Evolutionary conservation across 1,284 basidiomycete genomes (phyloP), one percentile per base, ranked within the genome.

Genomic region (Apiotrichum gracile): DNA sequence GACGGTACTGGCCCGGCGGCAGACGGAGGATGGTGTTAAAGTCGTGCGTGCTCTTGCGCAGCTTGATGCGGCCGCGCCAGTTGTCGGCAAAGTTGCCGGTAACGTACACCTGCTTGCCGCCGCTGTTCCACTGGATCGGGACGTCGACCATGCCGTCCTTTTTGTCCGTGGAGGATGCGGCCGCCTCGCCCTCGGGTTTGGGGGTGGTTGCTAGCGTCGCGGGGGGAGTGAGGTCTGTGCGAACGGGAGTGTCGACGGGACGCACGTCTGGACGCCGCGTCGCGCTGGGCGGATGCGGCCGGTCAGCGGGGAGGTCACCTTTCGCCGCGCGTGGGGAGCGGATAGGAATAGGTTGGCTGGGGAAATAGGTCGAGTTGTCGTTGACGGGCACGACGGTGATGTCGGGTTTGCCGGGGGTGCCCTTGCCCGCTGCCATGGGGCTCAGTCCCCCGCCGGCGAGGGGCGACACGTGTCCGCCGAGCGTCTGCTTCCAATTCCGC

Each of bases 1-100:
- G 82, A 57, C 94, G 88, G 70, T 98, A 93, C 2, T 92, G 93
- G 22, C 94, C 96, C 0, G 93, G 91, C 14, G 85, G 83, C 4
- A 96, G 81, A 17, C 76, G 71, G 38, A 81, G 68, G 31, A 78
- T 67, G 0, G 70, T 69, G 55, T 69, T 67, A 47, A 79, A 79
- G 57, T 78, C 77, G 49, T 77, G 72, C n/a, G 72, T 73, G 52
- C 73, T 74, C 55, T 72, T 73, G 59, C 72, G 72, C 47, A 80
- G 61, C 68, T 78, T 78, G 57, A 79, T 73, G 57, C 80, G 76
- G 43, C 74, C 77, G 43, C 78, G 76, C 81, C 81, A 82, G 52
- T 79, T 79, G 54, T 81, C 78, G 17, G 80, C 79, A 68, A 82
- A 73, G 50, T 80, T 81, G n/a, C 81, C 81, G 0, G 80, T 81